Evolutionary conservation across 2,329 filamentous ascomycete species (phyloP), one percentile per base, ranked within the genome.

Genomic region (Fusarium oligoseptatum): DNA sequence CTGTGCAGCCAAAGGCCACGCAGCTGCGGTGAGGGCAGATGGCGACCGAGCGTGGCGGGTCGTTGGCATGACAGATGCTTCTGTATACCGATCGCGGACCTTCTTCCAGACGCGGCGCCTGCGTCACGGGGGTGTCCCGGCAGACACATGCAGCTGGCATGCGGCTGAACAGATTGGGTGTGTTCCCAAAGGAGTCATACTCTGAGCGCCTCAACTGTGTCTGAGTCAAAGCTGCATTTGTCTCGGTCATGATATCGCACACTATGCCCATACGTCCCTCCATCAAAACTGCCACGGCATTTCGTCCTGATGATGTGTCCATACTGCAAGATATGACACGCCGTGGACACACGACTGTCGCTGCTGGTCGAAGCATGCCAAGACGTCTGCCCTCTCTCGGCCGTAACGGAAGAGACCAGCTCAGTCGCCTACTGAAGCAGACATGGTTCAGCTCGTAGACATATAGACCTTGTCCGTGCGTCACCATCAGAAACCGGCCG

Each of bases 21-120:
- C 90, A 92, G 60, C 87, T 86, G 55, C 89, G 86, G 67, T 91
- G 88, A n/a, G 91, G 91, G 74, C 89, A 92, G 37, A 93, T 88
- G 1, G 91, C 88, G 11, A 93, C 87, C 43, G 89, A 92, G n/a
- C 89, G 87, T 14, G 92, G 91, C 17, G 89, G 89, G 71, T 92
- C 90, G 63, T 92, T 88, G 41, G 87, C 82, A 2, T 87, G 89
- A 77, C 91, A 92, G 45, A 93, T 77, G 70, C 88, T 85, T 45
- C 86, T 84, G 76, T 81, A 83, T 43, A 81, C 71, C 50, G 75
- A 79, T 60, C 78, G 75, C 36, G 77, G 74, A 17, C 79, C 80
- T 39, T 78, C 81, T 71, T 83, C 82, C 9, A 82, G 69, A 12
- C 77, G 77, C 64, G 83, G 72, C 4, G 77, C 68, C 24, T 58